A percentile compares a stretch with the other conserved stretches of the same genome.
phyloP scores from a whole-genome alignment of 192 early-diverging fungal genomes.

The Umbelopsis sp. region DNA sequence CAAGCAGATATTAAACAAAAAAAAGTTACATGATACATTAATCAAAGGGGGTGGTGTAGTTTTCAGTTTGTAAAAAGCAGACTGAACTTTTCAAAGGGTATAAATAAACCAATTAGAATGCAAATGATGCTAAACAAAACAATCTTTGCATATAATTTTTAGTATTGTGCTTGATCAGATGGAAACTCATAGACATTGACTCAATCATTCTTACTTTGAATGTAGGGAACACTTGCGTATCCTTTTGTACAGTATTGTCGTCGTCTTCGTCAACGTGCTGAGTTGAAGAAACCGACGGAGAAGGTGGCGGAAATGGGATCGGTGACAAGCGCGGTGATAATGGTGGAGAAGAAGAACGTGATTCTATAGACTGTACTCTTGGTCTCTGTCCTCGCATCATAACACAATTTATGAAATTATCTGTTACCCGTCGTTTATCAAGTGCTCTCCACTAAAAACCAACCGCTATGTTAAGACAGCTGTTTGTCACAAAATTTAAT shows the following conservation, averaged over 20 bases:
- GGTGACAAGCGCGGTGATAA: background rate
- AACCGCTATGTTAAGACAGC: background rate
- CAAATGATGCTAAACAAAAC: conserved; percentile 43
- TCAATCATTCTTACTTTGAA: background rate
- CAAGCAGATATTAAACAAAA: no score
- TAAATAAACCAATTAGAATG: conserved; percentile 41
- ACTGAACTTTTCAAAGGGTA: conserved; percentile 42
- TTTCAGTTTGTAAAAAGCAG: conserved; percentile 7
- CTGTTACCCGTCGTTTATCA: conserved; percentile 40
- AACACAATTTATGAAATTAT: conserved; percentile 47
- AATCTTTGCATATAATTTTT: conserved; percentile 38
- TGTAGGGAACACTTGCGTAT: background rate
- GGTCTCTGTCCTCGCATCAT: conserved; percentile 31
- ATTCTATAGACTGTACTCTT: conserved; percentile 28
- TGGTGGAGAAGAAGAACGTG: background rate
- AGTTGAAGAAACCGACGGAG: background rate
- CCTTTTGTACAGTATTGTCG: background rate
- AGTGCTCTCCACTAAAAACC: conserved; percentile 39
- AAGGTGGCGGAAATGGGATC: background rate
- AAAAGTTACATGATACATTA: no score
- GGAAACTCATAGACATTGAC: no score
- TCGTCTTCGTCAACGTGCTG: background rate
- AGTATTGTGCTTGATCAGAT: background rate
- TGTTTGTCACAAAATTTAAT: background rate
- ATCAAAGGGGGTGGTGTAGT: background rate